These are phyloP conservation scores for Phytopythium delawarense DNA, from an alignment of 352 stramenopile genomes.

Conservation along the genomic window DNA sequence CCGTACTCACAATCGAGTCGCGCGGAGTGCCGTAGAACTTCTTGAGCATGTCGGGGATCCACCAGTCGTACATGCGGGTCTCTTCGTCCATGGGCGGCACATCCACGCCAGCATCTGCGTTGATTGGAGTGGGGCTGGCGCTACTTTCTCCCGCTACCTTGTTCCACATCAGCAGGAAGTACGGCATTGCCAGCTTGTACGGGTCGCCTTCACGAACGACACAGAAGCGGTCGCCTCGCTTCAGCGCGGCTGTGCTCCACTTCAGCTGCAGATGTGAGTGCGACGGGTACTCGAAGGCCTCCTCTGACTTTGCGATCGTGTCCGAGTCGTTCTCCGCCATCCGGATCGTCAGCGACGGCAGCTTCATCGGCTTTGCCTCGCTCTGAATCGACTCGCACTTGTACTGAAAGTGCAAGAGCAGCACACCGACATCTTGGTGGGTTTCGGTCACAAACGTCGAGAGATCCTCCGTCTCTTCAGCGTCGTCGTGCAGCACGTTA, in stretches of 20 bases:
- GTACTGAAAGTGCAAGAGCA: conserved; percentile 43
- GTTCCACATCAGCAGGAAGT: conserved; percentile 42
- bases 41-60: conserved; percentile 22
- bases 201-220: conserved; percentile 37
- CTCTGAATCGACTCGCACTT: conserved; percentile 35
- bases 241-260: conserved; percentile 25
- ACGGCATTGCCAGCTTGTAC: conserved; percentile 36
- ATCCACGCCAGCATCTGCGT: conserved; percentile 5
- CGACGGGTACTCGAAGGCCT: conserved; percentile 34
- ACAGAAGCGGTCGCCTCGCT: conserved; percentile 30
- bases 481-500: conserved; percentile 42
- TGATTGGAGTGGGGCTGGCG: background rate
- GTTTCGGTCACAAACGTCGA: conserved; percentile 28
- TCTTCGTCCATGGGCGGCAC: background rate
- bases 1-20: conserved; percentile 18
- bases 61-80: conserved; percentile 27
- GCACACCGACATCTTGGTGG: conserved; percentile 31
- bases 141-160: conserved; percentile 1
- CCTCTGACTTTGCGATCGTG: conserved; percentile 13
- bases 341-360: conserved; percentile 21
- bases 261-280: conserved; percentile 31
- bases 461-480: conserved; percentile 34
- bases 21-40: conserved; percentile 22
- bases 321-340: conserved; percentile 29
- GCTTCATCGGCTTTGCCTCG: conserved; percentile 4